A percentile compares a stretch with the other conserved stretches of the same genome.
Conservation (phyloP, 2,329 filamentous ascomycete genomes). For the Xylariaceae sp. region DNA sequence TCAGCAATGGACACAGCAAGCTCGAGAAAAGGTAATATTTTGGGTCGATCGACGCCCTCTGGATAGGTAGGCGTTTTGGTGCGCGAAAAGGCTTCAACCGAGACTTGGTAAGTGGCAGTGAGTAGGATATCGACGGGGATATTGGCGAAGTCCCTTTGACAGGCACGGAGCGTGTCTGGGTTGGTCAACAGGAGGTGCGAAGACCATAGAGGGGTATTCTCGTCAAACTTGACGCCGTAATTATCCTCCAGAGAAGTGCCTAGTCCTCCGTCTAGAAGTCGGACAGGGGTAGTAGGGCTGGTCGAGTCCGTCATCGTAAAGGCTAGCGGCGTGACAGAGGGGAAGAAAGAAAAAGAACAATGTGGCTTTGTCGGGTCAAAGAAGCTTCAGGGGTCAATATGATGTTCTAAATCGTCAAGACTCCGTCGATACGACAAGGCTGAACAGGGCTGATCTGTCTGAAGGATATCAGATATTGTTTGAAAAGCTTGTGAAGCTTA, state of each 20-base stretch:
- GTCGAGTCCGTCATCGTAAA: constrained; percentile 12
- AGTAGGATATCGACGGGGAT: constrained; percentile 65
- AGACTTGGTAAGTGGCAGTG: constrained; percentile 70
- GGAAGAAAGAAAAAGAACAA: not conserved
- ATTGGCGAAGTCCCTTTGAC: constrained; percentile 58
- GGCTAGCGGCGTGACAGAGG: not conserved
- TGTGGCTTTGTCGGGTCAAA: not conserved
- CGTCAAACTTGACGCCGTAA: constrained; percentile 55
- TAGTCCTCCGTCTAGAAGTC: constrained; percentile 67
- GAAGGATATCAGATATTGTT: not conserved
- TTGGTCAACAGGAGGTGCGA: constrained; percentile 64
- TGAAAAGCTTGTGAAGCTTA: not conserved
- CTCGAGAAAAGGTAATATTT: constrained; percentile 47
- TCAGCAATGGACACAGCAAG: constrained; percentile 48
- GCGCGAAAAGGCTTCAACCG: constrained; percentile 55
- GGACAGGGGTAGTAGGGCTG: constrained; percentile 34
- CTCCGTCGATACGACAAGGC: not conserved
- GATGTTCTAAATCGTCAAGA: not conserved
- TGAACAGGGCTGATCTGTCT: not conserved
- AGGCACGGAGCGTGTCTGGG: constrained; percentile 53
- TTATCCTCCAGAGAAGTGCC: constrained; percentile 67
- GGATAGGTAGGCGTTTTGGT: constrained; percentile 49
- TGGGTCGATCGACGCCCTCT: constrained; percentile 44
- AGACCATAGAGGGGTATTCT: constrained; percentile 64
- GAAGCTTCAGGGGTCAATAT: not conserved